Evolutionary conservation across 257 asterid species (phyloP), one percentile per base, ranked within the genome.

Genomic region (Fraxinus excelsior): DNA sequence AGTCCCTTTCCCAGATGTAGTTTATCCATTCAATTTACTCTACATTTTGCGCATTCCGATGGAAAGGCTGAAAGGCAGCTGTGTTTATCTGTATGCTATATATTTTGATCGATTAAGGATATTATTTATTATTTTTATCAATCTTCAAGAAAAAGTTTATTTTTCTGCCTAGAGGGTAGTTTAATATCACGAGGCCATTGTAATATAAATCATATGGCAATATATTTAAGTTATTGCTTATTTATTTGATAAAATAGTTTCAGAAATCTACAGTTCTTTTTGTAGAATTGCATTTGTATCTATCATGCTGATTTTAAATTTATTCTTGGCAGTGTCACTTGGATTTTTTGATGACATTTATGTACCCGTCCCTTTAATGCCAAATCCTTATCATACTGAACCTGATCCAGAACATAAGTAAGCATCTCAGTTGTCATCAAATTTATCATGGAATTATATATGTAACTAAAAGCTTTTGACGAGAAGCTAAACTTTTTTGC

Each of bases 321-420:
- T 80, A 32, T 19, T 10, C 42, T 72, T 76, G 67, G 82, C 91
- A 62, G 99, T 95, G 81, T 82, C 99, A 1, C 91, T 95, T 69
- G 99, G 98, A 67, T 95, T 95, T 86, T 95, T 95, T 18, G 91
- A 90, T 18, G 99, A 95, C 85, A 93, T 87, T 38, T 82, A 84
- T 76, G 76, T 87, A 23, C 90, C 90, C 11, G 71, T 76, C 37
- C 77, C 82, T 73, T 35, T 80, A 74, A 31, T 87, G 84, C 87
- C 90, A 13, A 51, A 67, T 56, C 84, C 84, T 32, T 87, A 82
- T 29, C 79, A 37, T 58, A 67, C 80, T 31, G 97, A 88, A 74
- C 90, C 94, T 80, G 96, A 83, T 81, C 97, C 97, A 23, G 86
- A 60, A 65, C 80, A 74, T 40, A 82, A 81, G 99, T 91, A 76